Percentiles rank a stretch among this genome's conserved stretches.
phyloP scores from a whole-genome alignment of 306 rosid species.

The Benincasa hispida region DNA sequence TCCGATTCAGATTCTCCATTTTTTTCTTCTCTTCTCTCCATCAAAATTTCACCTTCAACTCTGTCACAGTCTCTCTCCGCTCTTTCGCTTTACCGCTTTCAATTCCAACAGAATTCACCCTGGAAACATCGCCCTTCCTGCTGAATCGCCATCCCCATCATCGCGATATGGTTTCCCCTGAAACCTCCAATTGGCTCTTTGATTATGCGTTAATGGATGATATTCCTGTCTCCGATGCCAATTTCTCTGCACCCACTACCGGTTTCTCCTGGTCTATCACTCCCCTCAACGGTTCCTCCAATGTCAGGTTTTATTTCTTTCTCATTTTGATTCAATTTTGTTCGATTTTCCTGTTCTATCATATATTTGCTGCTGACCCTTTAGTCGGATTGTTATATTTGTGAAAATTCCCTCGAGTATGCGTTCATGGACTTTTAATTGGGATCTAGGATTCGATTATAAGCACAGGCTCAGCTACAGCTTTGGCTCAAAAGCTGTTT shows the following conservation, averaged over 20 bases:
- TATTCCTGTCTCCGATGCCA: slow-evolving; percentile 39
- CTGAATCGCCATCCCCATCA: slow-evolving; percentile 7
- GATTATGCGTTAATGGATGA: slow-evolving; percentile 73
- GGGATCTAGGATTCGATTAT: background rate
- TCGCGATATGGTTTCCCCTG: slow-evolving; percentile 66
- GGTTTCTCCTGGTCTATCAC: slow-evolving; percentile 61
- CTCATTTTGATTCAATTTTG: background rate
- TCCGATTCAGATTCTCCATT: background rate
- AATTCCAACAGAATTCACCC: background rate
- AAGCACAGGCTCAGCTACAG: background rate
- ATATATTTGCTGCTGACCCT: background rate
- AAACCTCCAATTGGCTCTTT: slow-evolving; percentile 72
- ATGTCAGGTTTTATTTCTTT: slow-evolving; percentile 32
- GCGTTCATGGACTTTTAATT: background rate
- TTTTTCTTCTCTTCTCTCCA: background rate
- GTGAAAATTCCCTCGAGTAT: background rate
- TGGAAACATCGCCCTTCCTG: slow-evolving; percentile 18
- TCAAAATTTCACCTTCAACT: background rate
- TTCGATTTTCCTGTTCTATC: background rate
- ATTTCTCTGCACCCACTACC: slow-evolving; percentile 40
- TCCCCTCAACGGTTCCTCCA: slow-evolving; percentile 32
- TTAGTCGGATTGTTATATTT: background rate
- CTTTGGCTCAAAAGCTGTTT: background rate
- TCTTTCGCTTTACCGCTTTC: background rate
- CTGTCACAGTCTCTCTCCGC: background rate